Base-by-base conservation (phyloP, 148 eudicot species). In the Salicornia ramosissima region DNA sequence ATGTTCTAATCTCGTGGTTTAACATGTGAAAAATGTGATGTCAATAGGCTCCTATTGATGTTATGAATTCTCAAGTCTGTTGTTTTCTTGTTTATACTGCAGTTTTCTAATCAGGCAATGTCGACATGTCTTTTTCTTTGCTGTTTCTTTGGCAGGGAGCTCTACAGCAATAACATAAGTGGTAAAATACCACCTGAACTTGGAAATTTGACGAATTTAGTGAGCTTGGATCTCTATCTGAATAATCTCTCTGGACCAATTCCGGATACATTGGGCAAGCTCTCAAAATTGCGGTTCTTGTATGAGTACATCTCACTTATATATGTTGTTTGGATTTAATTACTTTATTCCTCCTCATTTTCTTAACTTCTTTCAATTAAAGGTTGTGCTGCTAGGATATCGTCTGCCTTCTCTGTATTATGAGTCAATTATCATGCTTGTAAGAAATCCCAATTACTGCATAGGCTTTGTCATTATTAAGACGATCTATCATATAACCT, bases 141-240 rank as follows among this genome's bases (percentile, higher is more conserved):
- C 75, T 5, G 13, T 57, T 58, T 12, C 10, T 47, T 64, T 63
- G 55, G 71, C 90, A 92, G 97, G 87, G 96, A 87, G 69, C 93
- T 92, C 34, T 87, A 83, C 79, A 86, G 88, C 64, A 92, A 89
- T 76, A 89, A 82, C 75, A 86, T 92, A 53, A 86, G 81, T 77
- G 97, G 97, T 55, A 45, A 49, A 65, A 64, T 92, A 77, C 96
- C 96, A 47, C 1, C 9, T 59, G 96, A 86, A 80, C 88, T 92
- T 26, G 97, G 97, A 62, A 86, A 89, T 63, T 77, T 91, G 71
- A 85, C 88, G n/a, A 83, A 77, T 39, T 82, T 91, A 83, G 86
- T 86, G 82, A 88, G 90, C 80, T 84, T 91, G 97, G 94, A 91
- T 88, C 97, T 91, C 73, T 88, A 85, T 83, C 55, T 81, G 69